Evolutionary conservation across 2,329 filamentous ascomycete species (phyloP).

Genomic region (Clonostachys chloroleuca): DNA sequence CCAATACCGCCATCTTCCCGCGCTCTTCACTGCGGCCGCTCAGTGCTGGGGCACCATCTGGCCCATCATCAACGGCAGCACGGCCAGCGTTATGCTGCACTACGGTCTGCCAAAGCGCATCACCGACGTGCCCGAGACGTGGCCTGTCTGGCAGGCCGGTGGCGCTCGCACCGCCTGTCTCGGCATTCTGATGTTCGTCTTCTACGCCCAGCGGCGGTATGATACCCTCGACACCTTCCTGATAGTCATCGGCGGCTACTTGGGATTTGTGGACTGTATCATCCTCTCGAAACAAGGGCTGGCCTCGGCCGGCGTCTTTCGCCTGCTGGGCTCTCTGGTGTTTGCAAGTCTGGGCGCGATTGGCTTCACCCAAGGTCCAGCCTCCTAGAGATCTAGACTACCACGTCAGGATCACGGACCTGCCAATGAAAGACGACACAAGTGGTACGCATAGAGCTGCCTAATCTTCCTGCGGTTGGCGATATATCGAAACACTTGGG

Average conservation of each 20-base stretch:
- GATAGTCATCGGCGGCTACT: slow-evolving; percentile 5
- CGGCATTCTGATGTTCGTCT: slow-evolving; percentile 11
- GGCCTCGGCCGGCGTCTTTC: slow-evolving; percentile 5
- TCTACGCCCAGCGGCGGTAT: slow-evolving; percentile 9
- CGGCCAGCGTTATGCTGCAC: slow-evolving; percentile 8
- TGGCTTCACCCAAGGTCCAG: slow-evolving; percentile 3
- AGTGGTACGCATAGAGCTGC: too few relatives aligned
- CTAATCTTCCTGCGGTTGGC: too few relatives aligned
- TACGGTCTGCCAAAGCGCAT: slow-evolving; percentile 8
- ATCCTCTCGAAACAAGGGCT: slow-evolving; percentile 8
- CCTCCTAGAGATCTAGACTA: neutral
- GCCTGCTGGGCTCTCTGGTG: slow-evolving; percentile 6
- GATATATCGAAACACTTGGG: too few relatives aligned
- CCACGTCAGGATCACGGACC: too few relatives aligned
- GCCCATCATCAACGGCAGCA: slow-evolving; percentile 6
- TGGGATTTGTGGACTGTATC: slow-evolving; percentile 8
- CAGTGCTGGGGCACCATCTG: slow-evolving; percentile 8
- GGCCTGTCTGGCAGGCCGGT: slow-evolving; percentile 8
- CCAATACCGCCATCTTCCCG: slow-evolving; percentile 7
- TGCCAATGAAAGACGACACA: too few relatives aligned
- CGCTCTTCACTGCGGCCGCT: slow-evolving; percentile 8
- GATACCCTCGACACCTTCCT: slow-evolving; percentile 11
- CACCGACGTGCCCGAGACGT: slow-evolving; percentile 9
- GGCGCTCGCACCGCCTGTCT: slow-evolving; percentile 10
- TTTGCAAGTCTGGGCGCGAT: slow-evolving; percentile 7